phyloP scores from a whole-genome alignment of 768 basidiomycete genomes.

The Kondoa malvinella region DNA sequence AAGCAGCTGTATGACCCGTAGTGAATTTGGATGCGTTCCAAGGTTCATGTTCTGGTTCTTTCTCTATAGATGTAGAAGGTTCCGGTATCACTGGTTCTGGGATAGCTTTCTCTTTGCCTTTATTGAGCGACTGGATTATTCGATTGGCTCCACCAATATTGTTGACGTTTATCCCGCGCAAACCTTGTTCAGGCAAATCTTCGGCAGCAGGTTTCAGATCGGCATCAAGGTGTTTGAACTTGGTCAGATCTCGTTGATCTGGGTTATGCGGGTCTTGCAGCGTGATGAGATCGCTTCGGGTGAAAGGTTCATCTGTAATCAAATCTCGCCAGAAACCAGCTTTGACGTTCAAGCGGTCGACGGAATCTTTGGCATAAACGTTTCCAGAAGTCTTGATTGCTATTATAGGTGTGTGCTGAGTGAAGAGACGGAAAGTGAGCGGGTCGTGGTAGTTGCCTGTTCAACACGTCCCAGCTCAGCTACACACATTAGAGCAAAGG shows the following conservation, averaged over 20 bases:
- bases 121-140: conserved; percentile 26
- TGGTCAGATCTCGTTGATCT: conserved; percentile 31
- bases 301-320: conserved; percentile 66
- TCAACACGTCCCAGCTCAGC: conserved; percentile 43
- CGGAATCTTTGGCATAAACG: conserved; percentile 71
- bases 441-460: conserved; percentile 57
- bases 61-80: conserved; percentile 2
- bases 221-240: conserved; percentile 36
- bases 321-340: conserved; percentile 49
- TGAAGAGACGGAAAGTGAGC: conserved; percentile 94
- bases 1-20: conserved; percentile 74
- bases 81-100: conserved; percentile 5
- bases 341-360: conserved; percentile 42
- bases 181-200: conserved; percentile 20
- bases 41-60: conserved; percentile 38
- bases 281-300: conserved; percentile 36
- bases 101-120: conserved; percentile 13
- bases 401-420: conserved; percentile 85
- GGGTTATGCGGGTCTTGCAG: conserved; percentile 34
- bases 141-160: conserved; percentile 33
- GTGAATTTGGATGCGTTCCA: conserved; percentile 38
- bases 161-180: conserved; percentile 35
- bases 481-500: conserved; percentile 32
- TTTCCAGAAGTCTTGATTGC: conserved; percentile 79
- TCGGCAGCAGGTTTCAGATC: conserved; percentile 23